A percentile compares a stretch with the other conserved stretches of the same genome.
Evolutionary conservation across 1,284 basidiomycete species (phyloP).

Genomic region (Taiwanofungus camphoratus): DNA sequence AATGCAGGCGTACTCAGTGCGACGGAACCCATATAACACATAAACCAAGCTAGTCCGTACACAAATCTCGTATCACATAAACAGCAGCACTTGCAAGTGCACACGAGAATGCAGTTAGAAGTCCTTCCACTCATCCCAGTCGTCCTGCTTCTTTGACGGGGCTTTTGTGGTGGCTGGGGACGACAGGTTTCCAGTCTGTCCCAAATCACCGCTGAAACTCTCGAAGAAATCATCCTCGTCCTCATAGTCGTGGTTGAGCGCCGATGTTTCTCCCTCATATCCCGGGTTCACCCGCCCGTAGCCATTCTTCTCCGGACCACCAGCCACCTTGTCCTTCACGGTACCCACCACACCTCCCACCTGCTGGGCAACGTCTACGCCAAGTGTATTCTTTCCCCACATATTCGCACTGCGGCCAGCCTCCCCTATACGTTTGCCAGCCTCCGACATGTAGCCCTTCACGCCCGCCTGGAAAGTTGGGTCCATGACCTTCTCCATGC

Average conservation of each 20-base stretch:
- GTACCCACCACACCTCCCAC: conserved; percentile 55
- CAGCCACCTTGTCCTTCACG: conserved; percentile 43
- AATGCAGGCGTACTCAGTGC: too few species aligned
- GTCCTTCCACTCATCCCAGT: conserved; percentile 76
- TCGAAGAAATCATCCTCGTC: conserved; percentile 53
- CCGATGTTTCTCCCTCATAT: conserved; percentile 44
- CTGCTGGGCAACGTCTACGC: conserved; percentile 73
- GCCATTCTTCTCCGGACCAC: conserved; percentile 41
- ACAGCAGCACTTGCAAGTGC: conserved; percentile 10
- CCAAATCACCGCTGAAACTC: conserved; percentile 36
- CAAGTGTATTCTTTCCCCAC: conserved; percentile 68
- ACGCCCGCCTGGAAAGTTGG: conserved; percentile 71
- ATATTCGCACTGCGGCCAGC: conserved; percentile 60
- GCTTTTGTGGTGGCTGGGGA: conserved; percentile 20
- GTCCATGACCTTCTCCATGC: conserved; percentile 69
- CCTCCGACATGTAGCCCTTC: conserved; percentile 63
- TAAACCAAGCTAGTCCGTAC: neutral
- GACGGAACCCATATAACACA: neutral
- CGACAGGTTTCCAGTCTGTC: conserved; percentile 14
- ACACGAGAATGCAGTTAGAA: conserved; percentile 36
- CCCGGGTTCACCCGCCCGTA: conserved; percentile 45
- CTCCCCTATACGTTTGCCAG: conserved; percentile 53
- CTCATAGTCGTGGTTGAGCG: conserved; percentile 46
- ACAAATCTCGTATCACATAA: conserved; percentile 1
- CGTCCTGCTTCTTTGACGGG: conserved; percentile 40